phyloP scores from a whole-genome alignment of 2,329 filamentous ascomycete species.

The Fusarium secorum region DNA sequence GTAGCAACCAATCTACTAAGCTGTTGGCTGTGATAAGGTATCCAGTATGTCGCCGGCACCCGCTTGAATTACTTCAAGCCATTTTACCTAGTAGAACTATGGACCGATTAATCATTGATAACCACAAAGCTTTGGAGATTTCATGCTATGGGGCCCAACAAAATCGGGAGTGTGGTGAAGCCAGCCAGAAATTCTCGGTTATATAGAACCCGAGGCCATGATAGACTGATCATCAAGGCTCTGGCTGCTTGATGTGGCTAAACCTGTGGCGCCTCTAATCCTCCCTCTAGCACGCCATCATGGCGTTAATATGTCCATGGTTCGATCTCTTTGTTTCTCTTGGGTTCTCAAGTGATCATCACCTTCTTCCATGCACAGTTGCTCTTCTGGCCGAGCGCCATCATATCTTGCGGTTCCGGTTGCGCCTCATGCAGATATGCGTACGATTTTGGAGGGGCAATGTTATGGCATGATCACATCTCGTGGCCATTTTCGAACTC shows the following conservation, averaged over 20 bases:
- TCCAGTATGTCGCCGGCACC: background rate
- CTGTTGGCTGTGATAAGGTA: background rate
- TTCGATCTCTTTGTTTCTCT: background rate
- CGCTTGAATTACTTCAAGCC: background rate
- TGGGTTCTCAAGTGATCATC: background rate
- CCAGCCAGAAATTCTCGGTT: background rate
- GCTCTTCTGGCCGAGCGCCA: background rate
- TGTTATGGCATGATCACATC: background rate
- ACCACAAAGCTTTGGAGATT: too few species aligned
- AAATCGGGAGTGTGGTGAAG: background rate
- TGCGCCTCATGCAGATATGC: background rate
- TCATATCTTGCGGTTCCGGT: too few species aligned
- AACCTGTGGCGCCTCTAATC: too few species aligned
- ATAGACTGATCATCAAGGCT: background rate
- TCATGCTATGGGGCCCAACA: background rate
- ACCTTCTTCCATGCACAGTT: too few species aligned
- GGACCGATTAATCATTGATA: background rate
- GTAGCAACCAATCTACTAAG: background rate
- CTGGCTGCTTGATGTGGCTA: background rate
- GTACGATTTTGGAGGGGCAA: background rate
- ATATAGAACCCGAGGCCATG: background rate
- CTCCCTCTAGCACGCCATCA: background rate
- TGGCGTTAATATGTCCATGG: background rate
- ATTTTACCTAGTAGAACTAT: background rate
- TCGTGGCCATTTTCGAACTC: background rate